These are phyloP conservation scores for Corymbia calophylla DNA, from an alignment of 441 rosid genomes.

Conservation along the genomic window DNA sequence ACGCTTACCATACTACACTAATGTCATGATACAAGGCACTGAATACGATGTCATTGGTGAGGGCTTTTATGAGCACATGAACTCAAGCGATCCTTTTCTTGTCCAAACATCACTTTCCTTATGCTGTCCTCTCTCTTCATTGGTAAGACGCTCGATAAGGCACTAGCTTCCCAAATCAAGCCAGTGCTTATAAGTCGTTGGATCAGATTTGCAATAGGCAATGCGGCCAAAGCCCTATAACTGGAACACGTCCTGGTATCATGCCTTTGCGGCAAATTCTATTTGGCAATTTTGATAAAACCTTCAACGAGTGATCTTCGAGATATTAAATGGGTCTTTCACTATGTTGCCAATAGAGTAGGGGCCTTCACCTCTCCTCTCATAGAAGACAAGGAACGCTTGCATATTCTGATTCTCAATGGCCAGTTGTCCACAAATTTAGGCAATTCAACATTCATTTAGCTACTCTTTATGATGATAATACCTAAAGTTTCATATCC, in stretches of 20 bases:
- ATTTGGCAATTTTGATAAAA: not conserved
- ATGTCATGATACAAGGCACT: not conserved
- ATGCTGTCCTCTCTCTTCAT: not conserved
- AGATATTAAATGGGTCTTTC: not conserved
- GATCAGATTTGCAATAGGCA: not conserved
- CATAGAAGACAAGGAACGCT: not conserved
- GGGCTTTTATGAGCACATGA: not conserved
- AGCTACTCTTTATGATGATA: not conserved
- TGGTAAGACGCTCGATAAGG: not conserved
- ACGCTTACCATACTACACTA: rapidly evolving
- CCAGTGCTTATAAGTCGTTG: not conserved
- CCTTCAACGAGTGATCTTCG: not conserved
- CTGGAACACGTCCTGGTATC: too few relatives aligned
- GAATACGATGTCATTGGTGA: not conserved
- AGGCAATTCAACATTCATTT: not conserved
- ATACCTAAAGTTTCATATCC: not conserved
- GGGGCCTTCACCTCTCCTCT: not conserved
- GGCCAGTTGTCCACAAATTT: not conserved
- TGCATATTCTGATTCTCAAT: not conserved
- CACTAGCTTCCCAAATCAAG: not conserved
- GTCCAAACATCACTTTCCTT: not conserved
- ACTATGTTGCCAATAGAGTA: rapidly evolving
- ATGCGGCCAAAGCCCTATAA: not conserved
- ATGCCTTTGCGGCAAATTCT: too few relatives aligned
- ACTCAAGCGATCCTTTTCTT: not conserved